Evolutionary conservation across 768 basidiomycete genomes (phyloP).

Genomic region (Phaffia australis): DNA sequence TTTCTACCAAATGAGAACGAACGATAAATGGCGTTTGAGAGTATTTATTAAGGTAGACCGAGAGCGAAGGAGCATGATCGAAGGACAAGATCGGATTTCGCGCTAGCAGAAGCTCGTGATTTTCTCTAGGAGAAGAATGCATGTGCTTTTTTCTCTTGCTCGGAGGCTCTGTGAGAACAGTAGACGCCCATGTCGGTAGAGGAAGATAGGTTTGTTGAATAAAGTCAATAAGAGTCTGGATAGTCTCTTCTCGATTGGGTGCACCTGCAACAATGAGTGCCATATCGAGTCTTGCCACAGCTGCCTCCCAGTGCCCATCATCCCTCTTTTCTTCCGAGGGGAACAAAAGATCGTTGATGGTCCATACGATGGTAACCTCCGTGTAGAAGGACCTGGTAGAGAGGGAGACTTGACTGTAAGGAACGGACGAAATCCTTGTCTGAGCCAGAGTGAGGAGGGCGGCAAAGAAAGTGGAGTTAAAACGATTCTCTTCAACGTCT

Average conservation of each 20-base stretch:
- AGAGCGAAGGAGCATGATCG: conserved; percentile 48
- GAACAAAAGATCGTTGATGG: conserved; percentile 24
- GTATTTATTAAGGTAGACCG: conserved; percentile 45
- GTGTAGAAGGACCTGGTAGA: conserved; percentile 65
- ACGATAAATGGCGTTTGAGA: conserved; percentile 61
- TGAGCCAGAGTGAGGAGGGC: conserved; percentile 46
- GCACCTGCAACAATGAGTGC: conserved; percentile 77
- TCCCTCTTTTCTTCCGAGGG: not conserved
- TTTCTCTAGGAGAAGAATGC: not conserved
- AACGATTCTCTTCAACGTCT: too few relatives aligned
- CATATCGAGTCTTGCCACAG: conserved; percentile 57
- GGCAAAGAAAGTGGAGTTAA: not conserved
- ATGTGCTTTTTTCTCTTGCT: not conserved
- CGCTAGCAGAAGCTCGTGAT: conserved; percentile 28
- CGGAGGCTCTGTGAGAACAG: not conserved
- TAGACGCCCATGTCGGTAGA: conserved; percentile 12
- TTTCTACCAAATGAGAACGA: conserved; percentile 46
- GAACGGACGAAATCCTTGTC: conserved; percentile 44
- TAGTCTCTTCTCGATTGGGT: conserved; percentile 52
- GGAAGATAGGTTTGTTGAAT: conserved; percentile 47
- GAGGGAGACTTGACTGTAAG: conserved; percentile 34
- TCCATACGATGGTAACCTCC: conserved; percentile 54
- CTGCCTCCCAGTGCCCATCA: conserved; percentile 35
- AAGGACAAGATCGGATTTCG: conserved; percentile 42
- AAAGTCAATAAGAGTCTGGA: conserved; percentile 51